phyloP scores from a whole-genome alignment of 208 protist genomes.

The Leishmania lainsoni region DNA sequence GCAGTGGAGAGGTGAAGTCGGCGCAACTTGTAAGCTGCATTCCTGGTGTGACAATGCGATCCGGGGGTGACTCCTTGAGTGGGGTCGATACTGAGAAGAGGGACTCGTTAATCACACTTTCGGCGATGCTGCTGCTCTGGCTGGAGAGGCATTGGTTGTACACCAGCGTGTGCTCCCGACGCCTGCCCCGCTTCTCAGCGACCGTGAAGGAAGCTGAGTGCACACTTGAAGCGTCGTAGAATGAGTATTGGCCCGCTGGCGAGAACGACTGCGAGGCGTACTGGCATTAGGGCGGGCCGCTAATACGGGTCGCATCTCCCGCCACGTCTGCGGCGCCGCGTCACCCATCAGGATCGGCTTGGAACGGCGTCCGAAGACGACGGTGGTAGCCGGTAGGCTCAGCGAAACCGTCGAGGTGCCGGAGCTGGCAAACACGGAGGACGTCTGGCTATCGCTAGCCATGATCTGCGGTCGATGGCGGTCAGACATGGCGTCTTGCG shows the following conservation, averaged over 20 bases:
- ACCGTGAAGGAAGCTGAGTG: conserved; percentile 2
- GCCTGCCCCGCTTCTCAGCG: background rate
- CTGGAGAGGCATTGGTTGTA: background rate
- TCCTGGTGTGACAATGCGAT: background rate
- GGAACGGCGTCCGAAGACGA: background rate
- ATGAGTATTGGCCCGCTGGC: background rate
- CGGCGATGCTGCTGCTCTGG: background rate
- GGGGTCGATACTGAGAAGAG: conserved; percentile 1
- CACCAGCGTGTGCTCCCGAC: conserved; percentile 2
- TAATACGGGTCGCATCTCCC: background rate
- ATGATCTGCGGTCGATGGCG: background rate
- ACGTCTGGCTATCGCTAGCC: background rate
- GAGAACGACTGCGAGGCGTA: background rate
- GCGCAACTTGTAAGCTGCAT: background rate
- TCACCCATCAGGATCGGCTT: background rate
- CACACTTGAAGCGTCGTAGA: background rate
- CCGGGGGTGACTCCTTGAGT: background rate
- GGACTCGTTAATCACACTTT: background rate
- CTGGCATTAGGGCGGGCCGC: background rate
- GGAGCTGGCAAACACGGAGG: background rate
- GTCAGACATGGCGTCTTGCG: background rate
- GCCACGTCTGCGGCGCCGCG: background rate
- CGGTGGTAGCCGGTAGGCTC: background rate
- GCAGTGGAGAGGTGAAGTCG: background rate
- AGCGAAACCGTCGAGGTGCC: background rate